These are phyloP conservation scores for Viola pubescens DNA, from an alignment of 441 rosid genomes.

Conservation along the genomic window DNA sequence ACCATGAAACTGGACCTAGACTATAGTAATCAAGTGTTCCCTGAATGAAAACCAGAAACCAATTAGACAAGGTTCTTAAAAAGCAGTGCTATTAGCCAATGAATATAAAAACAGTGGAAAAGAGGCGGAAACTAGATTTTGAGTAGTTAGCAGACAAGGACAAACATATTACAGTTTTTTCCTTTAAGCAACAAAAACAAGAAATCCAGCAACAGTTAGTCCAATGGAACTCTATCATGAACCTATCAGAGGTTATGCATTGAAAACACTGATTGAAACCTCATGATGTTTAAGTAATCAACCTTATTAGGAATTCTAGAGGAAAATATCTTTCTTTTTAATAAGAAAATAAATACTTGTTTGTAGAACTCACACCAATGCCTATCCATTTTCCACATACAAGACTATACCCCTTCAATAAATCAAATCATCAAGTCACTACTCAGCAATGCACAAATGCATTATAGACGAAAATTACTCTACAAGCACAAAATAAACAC, in stretches of 20 bases:
- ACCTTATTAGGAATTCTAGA: too few species aligned
- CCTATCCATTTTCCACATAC: not conserved
- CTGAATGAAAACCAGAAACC: conserved; percentile 25
- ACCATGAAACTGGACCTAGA: conserved; percentile 76
- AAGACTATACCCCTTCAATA: not conserved
- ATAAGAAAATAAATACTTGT: too few species aligned
- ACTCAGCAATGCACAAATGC: not conserved
- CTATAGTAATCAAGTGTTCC: conserved; percentile 63
- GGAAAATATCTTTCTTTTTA: too few species aligned
- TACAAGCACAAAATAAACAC: not conserved
- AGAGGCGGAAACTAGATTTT: not conserved
- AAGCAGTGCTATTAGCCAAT: not conserved
- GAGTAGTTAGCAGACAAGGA: not conserved
- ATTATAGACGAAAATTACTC: not conserved
- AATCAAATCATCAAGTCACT: not conserved
- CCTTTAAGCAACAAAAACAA: not conserved
- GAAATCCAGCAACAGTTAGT: not conserved
- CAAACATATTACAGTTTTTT: not conserved
- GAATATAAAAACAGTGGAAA: not conserved
- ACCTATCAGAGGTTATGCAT: not conserved
- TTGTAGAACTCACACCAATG: too few species aligned
- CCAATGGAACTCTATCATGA: not conserved
- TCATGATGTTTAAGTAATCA: too few species aligned
- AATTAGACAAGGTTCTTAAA: not conserved
- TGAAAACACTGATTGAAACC: too few species aligned